Evolutionary conservation across 73 alveolate species (phyloP), one percentile per base, ranked within the genome.

Genomic region (Paramecium primaurelia): DNA sequence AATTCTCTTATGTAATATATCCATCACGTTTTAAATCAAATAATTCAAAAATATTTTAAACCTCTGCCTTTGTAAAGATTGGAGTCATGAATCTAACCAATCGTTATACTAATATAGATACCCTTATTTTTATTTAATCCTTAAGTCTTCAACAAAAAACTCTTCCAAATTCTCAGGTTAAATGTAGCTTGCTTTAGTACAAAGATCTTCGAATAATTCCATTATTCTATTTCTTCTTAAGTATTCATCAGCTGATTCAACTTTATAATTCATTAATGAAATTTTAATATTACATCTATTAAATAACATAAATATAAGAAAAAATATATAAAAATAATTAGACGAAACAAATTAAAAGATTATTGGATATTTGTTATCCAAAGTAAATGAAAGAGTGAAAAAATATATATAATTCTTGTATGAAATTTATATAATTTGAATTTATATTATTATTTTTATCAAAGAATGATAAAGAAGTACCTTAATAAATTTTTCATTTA

Each of bases 21-120:
- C 93, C 93, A 54, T 92, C 96, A 60, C 84, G 86, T 80, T 88
- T 92, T 89, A 92, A 92, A 88, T 92, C 96, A 92, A 92, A 92
- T 90, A 92, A 88, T 28, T 73, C 92, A 87, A 92, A 92, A 38
- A 92, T 93, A 88, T 92, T 92, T 86, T 92, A 68, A 18, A 92
- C 64, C 88, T 92, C 96, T 8, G 92, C 95, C 59, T 92, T 93
- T 28, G 94, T 92, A 87, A 92, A 92, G 14, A 92, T 92, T 22
- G 94, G 94, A 38, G 93, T 86, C 45, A 60, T 59, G 77, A 92
- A 92, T 36, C 96, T 73, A 73, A 5, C 14, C 32, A 54, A 54
- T 54, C 69, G 69, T 54, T 54, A 54, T 37, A 73, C 22, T 36
- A 3, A 10, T 37, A 73, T 44, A 37, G 54, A 37, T 73, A 73